Percentiles rank a stretch among this genome's conserved stretches.
phyloP scores from a whole-genome alignment of 2,329 filamentous ascomycete genomes.

The Neonectria faginata region DNA sequence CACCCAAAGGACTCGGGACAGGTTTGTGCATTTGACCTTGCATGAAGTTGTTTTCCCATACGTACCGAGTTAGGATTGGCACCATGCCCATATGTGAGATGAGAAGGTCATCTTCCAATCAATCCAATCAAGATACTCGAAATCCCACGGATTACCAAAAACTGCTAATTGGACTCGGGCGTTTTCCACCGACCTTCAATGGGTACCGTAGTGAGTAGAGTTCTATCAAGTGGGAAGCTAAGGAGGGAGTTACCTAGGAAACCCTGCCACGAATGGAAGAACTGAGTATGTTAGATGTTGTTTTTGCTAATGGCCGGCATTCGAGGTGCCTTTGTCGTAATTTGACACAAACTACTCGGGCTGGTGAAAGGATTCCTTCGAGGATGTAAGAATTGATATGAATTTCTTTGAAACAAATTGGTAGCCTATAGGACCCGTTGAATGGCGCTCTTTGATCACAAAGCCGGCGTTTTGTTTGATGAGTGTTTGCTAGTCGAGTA shows the following conservation, averaged over 20 bases:
- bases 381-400: background rate
- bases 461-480: slow-evolving; percentile 16
- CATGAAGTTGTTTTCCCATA: background rate
- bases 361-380: no score
- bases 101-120: background rate
- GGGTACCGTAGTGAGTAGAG: background rate
- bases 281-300: background rate
- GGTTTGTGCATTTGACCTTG: background rate
- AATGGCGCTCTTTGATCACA: slow-evolving; percentile 9
- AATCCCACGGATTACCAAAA: background rate
- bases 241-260: no score
- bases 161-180: no score
- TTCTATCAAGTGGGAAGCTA: no score
- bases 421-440: background rate
- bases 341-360: background rate
- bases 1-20: background rate
- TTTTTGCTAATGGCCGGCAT: background rate
- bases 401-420: background rate
- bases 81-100: background rate
- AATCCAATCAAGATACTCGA: background rate
- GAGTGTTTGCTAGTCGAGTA: slow-evolving; percentile 18
- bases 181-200: background rate
- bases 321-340: background rate
- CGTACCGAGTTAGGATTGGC: background rate
- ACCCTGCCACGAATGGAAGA: background rate